Percentiles rank a stretch among this genome's conserved stretches.
phyloP scores from a whole-genome alignment of 1,139 yeast species.

The Debaryomycetaceae sp. region DNA sequence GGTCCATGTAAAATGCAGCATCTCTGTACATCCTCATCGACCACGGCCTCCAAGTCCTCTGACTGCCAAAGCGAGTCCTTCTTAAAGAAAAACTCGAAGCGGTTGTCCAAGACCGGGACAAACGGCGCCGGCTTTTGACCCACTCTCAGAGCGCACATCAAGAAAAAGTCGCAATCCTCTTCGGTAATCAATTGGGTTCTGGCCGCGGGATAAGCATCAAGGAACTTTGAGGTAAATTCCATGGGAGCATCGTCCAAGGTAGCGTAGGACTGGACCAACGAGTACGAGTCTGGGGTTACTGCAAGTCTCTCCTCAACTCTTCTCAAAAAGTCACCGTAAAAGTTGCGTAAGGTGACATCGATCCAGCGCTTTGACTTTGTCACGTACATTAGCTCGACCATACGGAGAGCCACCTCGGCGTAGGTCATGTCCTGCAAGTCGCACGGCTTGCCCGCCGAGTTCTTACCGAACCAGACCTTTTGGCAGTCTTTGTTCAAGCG shows the following conservation, averaged over 20 bases:
- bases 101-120: conserved; percentile 88
- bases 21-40: conserved; percentile 93
- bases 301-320: conserved; percentile 97
- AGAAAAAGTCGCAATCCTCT: conserved; percentile 90
- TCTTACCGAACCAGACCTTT: conserved; percentile 92
- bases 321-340: conserved; percentile 77
- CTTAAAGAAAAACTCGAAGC: conserved; percentile 93
- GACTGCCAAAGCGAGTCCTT: conserved; percentile 99
- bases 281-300: conserved; percentile 34
- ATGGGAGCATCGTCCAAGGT: conserved; percentile 58
- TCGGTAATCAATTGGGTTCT: conserved; percentile 78
- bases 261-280: conserved; percentile 64
- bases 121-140: conserved; percentile 96
- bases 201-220: conserved; percentile 62
- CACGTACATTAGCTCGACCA: conserved; percentile 83
- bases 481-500: conserved; percentile 90
- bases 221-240: conserved; percentile 46
- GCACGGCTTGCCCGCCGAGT: conserved; percentile 59
- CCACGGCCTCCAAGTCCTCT: conserved; percentile 92
- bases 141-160: conserved; percentile 75
- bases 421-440: conserved; percentile 96
- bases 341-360: conserved; percentile 75
- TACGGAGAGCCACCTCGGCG: conserved; percentile 78
- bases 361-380: conserved; percentile 79
- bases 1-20: conserved; percentile 98